A percentile compares a stretch with the other conserved stretches of the same genome.
phyloP scores from a whole-genome alignment of 1,284 basidiomycete species.

The Pseudomicrostroma phylloplanum region DNA sequence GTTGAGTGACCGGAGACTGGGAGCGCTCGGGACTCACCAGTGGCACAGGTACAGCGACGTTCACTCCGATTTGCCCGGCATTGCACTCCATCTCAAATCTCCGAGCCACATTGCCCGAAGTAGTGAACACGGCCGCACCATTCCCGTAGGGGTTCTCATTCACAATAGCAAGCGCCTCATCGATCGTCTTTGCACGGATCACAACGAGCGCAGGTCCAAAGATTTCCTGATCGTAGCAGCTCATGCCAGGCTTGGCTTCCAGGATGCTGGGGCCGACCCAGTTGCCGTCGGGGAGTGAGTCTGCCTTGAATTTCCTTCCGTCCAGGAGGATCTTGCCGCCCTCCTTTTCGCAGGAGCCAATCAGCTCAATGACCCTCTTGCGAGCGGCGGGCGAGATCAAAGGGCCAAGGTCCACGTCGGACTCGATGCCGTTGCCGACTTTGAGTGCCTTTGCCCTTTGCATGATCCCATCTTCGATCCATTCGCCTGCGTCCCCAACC shows the following conservation, averaged over 20 bases:
- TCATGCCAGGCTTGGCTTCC: constrained; percentile 74
- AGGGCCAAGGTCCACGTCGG: constrained; percentile 82
- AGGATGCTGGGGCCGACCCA: constrained; percentile 92
- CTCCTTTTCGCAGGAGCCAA: constrained; percentile 70
- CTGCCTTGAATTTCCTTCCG: constrained; percentile 66
- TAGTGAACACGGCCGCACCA: constrained; percentile 93
- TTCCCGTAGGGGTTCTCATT: constrained; percentile 58
- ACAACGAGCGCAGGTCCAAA: constrained; percentile 86
- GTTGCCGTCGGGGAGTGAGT: constrained; percentile 80
- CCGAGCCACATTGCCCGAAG: constrained; percentile 88
- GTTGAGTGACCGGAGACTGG: constrained; percentile 62
- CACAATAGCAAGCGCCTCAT: constrained; percentile 66
- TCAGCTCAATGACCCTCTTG: constrained; percentile 68
- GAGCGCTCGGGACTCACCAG: constrained; percentile 54
- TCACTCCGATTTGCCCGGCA: constrained; percentile 74
- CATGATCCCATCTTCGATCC: constrained; percentile 58
- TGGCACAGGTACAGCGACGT: constrained; percentile 76
- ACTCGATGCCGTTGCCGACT: constrained; percentile 84
- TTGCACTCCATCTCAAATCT: constrained; percentile 85
- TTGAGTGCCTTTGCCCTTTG: constrained; percentile 68
- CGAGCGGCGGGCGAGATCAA: constrained; percentile 85
- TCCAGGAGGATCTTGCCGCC: constrained; percentile 85
- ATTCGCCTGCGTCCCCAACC: constrained; percentile 75
- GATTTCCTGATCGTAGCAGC: constrained; percentile 75
- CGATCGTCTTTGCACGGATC: constrained; percentile 73